Base-by-base conservation (phyloP, 306 rosid genomes). In the Vigna hirtella region DNA sequence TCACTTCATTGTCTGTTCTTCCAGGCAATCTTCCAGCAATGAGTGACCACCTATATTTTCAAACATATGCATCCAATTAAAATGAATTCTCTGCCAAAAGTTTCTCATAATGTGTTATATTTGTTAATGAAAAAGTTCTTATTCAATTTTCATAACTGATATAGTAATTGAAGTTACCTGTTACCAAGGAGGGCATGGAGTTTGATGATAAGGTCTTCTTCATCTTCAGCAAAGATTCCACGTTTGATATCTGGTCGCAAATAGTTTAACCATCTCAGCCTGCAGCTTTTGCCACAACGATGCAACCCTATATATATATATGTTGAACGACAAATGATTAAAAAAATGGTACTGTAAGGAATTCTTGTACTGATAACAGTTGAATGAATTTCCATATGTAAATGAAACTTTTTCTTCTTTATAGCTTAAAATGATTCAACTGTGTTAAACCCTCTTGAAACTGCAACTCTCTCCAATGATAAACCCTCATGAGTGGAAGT, bases 111-210 rank as follows among this genome's bases (percentile, higher is more conserved):
- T 17, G 4, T 58, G 17, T 1, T 20, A 51, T 24, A 24, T 24
- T 24, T 32, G 20, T 7, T 36, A 9, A 34, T 32, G 30, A 15
- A 61, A 34, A 58, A 1, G 0, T 13, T 28, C 17, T 16, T 7
- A 32, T 14, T 62, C 14, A 62, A 62, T 34, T 32, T 32, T 62
- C 3, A 15, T 32, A 62, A 28, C 66, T 28, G 16, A 32, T 16
- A 36, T 8, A 40, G 10, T 40, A 40, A 62, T 7, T n/a, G 22
- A 40, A 40, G 13, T 6, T 88, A 91, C 96, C 92, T 79, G 80
- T 91, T 91, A 75, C 96, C 96, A 13, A 91, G 93, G 52, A 91
- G 91, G 82, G 93, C 92, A 38, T 89, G 96, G 51, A 91, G 91
- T 83, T 89, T 91, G 81, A 89, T 81, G 82, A 91, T 88, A 40